phyloP scores from a whole-genome alignment of 495 filamentous ascomycete genomes.

The Delitschia confertaspora region DNA sequence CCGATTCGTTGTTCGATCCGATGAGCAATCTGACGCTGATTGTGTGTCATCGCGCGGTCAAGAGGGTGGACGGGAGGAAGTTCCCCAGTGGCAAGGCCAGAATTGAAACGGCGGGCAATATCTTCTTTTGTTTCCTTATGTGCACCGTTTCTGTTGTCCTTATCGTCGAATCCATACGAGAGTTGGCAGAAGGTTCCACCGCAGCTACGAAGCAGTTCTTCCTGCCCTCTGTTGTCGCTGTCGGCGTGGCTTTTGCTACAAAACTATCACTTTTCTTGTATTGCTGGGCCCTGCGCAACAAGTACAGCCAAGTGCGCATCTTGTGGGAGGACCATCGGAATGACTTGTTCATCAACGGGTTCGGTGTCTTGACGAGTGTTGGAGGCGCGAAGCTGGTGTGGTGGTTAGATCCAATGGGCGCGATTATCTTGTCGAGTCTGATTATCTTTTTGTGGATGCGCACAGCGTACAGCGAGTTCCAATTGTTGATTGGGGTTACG shows the following conservation, averaged over 20 bases:
- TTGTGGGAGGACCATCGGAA: constrained; percentile 56
- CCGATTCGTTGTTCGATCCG: constrained; percentile 93
- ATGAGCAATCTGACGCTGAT: constrained; percentile 84
- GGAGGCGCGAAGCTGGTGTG: constrained; percentile 78
- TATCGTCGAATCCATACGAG: constrained; percentile 72
- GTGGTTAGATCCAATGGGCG: constrained; percentile 95
- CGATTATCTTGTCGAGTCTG: constrained; percentile 69
- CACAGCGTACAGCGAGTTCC: constrained; percentile 82
- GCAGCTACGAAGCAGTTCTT: constrained; percentile 51
- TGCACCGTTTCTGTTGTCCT: constrained; percentile 80
- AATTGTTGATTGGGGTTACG: constrained; percentile 79
- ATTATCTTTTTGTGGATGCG: constrained; percentile 72
- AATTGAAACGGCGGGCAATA: constrained; percentile 93
- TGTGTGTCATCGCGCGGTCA: constrained; percentile 78
- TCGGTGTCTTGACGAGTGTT: constrained; percentile 82
- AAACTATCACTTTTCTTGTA: constrained; percentile 82
- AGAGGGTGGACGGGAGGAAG: constrained; percentile 74
- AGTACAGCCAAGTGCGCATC: constrained; percentile 84
- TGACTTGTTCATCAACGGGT: constrained; percentile 49
- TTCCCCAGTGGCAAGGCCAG: constrained; percentile 93
- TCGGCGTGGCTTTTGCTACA: constrained; percentile 73
- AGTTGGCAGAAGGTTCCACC: constrained; percentile 44
- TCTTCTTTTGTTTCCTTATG: constrained; percentile 97
- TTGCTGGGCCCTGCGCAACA: constrained; percentile 82
- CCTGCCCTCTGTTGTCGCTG: constrained; percentile 77